Evolutionary conservation across 1,284 basidiomycete species (phyloP), one percentile per base, ranked within the genome.

Genomic region (Tetrapyrgos nigripes): DNA sequence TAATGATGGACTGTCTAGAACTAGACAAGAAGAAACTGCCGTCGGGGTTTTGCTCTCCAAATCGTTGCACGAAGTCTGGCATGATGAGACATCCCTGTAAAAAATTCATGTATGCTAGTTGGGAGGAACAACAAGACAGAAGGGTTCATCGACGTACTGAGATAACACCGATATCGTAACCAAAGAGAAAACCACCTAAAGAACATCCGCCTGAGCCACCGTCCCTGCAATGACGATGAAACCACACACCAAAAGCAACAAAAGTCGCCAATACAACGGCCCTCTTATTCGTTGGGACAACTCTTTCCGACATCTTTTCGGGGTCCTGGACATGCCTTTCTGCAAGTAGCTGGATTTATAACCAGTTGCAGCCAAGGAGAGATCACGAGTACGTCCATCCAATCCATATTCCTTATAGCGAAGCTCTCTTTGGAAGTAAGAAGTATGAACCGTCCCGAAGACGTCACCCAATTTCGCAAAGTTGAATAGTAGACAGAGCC

Each of bases 61-160:
- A 92, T 19, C 88, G 82, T 55, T 75, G 62, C 60, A 90, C 79
- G 70, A 93, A 93, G 70, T 92, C 89, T 6, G 84, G 83, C 89
- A 92, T 92, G 62, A 92, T 90, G 27, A 92, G 76, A 70, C 89
- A 92, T 81, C 91, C 89, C 84, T 90, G 37, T 4, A n/a, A 4
- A 40, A 17, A n/a, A n/a, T n/a, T n/a, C n/a, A n/a, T n/a, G n/a
- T n/a, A n/a, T n/a, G n/a, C n/a, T n/a, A n/a, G n/a, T n/a, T n/a
- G n/a, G n/a, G n/a, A n/a, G n/a, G n/a, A n/a, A n/a, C n/a, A n/a
- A n/a, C n/a, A n/a, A n/a, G n/a, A n/a, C n/a, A n/a, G n/a, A n/a
- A n/a, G n/a, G n/a, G n/a, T n/a, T n/a, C n/a, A n/a, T n/a, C n/a
- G 1, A 68, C 0, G 89, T 60, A 82, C 82, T 40, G 80, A 83